phyloP scores from a whole-genome alignment of 129 eudicot species.

The Pulicaria dysenterica region DNA sequence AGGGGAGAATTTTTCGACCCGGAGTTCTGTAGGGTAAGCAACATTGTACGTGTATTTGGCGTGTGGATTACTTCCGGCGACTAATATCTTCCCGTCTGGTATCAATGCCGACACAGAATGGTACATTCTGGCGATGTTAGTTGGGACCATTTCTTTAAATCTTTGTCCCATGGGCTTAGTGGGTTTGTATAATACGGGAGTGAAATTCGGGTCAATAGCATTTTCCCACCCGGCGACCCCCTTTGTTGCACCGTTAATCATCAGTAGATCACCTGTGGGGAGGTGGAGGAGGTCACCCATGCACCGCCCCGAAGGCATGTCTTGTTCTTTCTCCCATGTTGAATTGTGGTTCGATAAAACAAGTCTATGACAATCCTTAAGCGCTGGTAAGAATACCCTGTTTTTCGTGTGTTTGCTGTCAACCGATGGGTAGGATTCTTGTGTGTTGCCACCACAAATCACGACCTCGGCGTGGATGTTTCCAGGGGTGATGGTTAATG shows the following conservation, averaged over 20 bases:
- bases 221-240: slow-evolving; percentile 82
- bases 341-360: slow-evolving; percentile 19
- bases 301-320: slow-evolving; percentile 68
- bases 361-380: slow-evolving; percentile 64
- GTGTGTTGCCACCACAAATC: slow-evolving; percentile 76
- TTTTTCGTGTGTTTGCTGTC: slow-evolving; percentile 45
- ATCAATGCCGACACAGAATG: slow-evolving; percentile 64
- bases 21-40: slow-evolving; percentile 61
- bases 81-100: slow-evolving; percentile 59
- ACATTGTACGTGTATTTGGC: slow-evolving; percentile 32
- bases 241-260: slow-evolving; percentile 68
- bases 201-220: slow-evolving; percentile 57
- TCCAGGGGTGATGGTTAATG: slow-evolving; percentile 35
- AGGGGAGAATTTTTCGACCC: slow-evolving; percentile 79
- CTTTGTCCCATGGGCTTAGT: slow-evolving; percentile 49
- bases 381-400: slow-evolving; percentile 50
- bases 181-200: slow-evolving; percentile 63
- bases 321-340: slow-evolving; percentile 65
- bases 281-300: slow-evolving; percentile 77
- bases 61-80: slow-evolving; percentile 82
- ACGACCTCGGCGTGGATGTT: slow-evolving; percentile 47
- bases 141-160: slow-evolving; percentile 48
- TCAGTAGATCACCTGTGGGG: slow-evolving; percentile 68
- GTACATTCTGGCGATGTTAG: slow-evolving; percentile 76
- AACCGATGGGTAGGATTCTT: slow-evolving; percentile 42